Evolutionary conservation across 2,329 filamentous ascomycete genomes (phyloP).

Genomic region (Pseudomassariella vexata): DNA sequence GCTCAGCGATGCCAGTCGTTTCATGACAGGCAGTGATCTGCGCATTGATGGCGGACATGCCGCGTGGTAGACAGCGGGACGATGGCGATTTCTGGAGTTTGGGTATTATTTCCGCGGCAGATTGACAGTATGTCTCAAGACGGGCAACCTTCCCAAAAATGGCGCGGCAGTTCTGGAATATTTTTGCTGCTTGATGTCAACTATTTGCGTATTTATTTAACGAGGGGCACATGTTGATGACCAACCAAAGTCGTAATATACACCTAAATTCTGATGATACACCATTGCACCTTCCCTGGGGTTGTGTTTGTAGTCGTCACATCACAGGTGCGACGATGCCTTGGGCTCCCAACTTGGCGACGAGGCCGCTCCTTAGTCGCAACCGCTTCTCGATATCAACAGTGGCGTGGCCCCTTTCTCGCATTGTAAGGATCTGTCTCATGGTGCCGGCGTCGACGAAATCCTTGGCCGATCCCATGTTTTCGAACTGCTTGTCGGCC

Average conservation of each 20-base stretch:
- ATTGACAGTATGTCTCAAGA: too few species aligned
- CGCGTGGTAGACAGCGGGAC: slow-evolving; percentile 40
- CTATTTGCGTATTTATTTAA: too few species aligned
- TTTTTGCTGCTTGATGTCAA: too few species aligned
- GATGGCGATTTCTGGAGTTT: too few species aligned
- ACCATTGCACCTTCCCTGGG: too few species aligned
- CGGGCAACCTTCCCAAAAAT: too few species aligned
- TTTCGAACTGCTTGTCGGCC: slow-evolving; percentile 38
- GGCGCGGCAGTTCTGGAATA: too few species aligned
- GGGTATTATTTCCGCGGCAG: too few species aligned
- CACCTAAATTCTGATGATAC: too few species aligned
- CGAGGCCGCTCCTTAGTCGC: slow-evolving; percentile 37
- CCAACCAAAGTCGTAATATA: too few species aligned
- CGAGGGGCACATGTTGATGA: too few species aligned
- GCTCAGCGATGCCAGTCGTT: slow-evolving; percentile 60
- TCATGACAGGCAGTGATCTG: slow-evolving; percentile 66
- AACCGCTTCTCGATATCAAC: slow-evolving; percentile 41
- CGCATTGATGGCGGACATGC: slow-evolving; percentile 67
- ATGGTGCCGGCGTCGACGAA: slow-evolving; percentile 43
- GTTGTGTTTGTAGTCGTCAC: neutral
- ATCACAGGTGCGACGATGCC: slow-evolving; percentile 32
- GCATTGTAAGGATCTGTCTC: slow-evolving; percentile 38
- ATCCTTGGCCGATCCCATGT: slow-evolving; percentile 33
- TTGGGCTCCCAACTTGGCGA: slow-evolving; percentile 36
- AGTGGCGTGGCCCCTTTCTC: slow-evolving; percentile 30